Conservation (phyloP, 2,329 filamentous ascomycete genomes). For the Nannizzia gypsea region DNA sequence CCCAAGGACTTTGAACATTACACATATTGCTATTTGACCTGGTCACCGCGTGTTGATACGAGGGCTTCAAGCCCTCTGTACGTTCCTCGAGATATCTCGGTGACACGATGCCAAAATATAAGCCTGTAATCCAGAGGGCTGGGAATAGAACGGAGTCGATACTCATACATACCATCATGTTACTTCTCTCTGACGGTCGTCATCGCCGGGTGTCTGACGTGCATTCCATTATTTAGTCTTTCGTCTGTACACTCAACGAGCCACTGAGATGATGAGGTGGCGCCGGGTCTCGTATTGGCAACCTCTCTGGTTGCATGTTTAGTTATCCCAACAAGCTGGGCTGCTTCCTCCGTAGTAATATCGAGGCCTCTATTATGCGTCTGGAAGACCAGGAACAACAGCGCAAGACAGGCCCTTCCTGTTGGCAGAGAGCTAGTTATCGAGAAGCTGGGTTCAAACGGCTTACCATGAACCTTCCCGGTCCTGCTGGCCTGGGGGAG, state of each 20-base stretch:
- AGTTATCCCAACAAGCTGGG: not conserved
- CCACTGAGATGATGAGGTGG: not conserved
- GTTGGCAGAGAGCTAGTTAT: not conserved
- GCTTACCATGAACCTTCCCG: not conserved
- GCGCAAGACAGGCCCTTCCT: not conserved
- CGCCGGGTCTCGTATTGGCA: not conserved
- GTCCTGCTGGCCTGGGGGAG: not conserved
- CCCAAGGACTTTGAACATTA: not conserved
- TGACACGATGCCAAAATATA: not conserved
- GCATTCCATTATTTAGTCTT: not conserved
- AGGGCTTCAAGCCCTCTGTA: not conserved
- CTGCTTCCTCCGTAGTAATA: not conserved
- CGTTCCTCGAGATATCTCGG: not conserved
- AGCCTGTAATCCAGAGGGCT: not conserved
- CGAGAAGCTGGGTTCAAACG: constrained; percentile 3
- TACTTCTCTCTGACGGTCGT: not conserved
- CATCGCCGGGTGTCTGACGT: not conserved
- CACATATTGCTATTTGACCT: not conserved
- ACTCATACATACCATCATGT: not conserved
- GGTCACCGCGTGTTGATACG: not conserved
- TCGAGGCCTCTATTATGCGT: not conserved
- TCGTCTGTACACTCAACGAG: not conserved
- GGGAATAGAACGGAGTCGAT: not conserved
- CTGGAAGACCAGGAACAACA: not conserved
- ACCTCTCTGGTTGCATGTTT: not conserved